Evolutionary conservation across 805 yeast species (phyloP).

Genomic region (Diddensiella santjacobensis): DNA sequence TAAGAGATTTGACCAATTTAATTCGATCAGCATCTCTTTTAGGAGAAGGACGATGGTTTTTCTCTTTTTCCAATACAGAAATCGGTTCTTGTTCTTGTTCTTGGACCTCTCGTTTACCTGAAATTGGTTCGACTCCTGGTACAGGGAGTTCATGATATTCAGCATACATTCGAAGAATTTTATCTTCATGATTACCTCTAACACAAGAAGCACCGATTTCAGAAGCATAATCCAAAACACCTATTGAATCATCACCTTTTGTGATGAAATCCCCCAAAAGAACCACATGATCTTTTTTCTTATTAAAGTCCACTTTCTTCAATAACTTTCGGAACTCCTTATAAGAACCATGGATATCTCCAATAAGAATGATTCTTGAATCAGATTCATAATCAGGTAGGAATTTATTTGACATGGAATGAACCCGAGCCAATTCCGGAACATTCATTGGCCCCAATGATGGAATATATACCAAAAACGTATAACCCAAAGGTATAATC

Average conservation of each 20-base stretch:
- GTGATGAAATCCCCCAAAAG: conserved; percentile 81
- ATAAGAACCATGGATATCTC: conserved; percentile 85
- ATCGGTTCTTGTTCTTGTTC: background rate
- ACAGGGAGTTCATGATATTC: conserved; percentile 47
- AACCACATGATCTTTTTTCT: conserved; percentile 51
- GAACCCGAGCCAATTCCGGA: conserved; percentile 22
- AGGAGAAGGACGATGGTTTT: background rate
- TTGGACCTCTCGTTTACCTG: background rate
- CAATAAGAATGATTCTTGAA: conserved; percentile 60
- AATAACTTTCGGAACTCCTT: conserved; percentile 53
- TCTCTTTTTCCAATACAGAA: background rate
- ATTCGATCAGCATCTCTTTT: conserved; percentile 17
- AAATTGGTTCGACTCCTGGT: conserved; percentile 20
- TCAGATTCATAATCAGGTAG: conserved; percentile 16
- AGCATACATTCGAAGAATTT: conserved; percentile 61
- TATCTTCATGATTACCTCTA: conserved; percentile 86
- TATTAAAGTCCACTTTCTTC: conserved; percentile 41
- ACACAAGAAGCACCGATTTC: conserved; percentile 63
- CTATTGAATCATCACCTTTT: conserved; percentile 75
- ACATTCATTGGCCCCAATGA: conserved; percentile 12
- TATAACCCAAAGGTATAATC: conserved; percentile 14
- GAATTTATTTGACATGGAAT: conserved; percentile 9
- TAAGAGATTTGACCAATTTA: conserved; percentile 49
- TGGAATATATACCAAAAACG: conserved; percentile 20
- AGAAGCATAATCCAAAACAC: conserved; percentile 63